Evolutionary conservation across 352 stramenopile genomes (phyloP).

Genomic region (Phytopythium mirpurense): DNA sequence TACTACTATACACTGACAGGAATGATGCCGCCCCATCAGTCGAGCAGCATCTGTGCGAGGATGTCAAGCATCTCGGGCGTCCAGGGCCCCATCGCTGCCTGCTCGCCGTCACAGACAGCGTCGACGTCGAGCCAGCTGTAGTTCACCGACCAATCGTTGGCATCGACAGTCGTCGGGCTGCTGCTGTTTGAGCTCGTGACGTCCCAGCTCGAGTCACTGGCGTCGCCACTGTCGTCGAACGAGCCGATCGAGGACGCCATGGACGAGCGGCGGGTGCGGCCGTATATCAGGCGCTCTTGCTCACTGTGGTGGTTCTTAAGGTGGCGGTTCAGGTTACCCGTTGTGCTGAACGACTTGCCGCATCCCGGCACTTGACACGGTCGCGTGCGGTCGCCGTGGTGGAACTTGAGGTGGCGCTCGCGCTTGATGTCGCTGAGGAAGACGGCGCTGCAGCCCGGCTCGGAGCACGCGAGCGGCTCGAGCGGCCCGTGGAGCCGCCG

Average conservation of each 20-base stretch:
- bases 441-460: slow-evolving; percentile 17
- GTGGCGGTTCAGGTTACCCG: slow-evolving; percentile 53
- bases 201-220: slow-evolving; percentile 3
- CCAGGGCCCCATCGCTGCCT: slow-evolving; percentile 15
- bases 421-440: slow-evolving; percentile 39
- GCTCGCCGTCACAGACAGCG: slow-evolving; percentile 7
- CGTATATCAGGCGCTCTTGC: slow-evolving; percentile 11
- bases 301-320: slow-evolving; percentile 24
- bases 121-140: slow-evolving; percentile 8
- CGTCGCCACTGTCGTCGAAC: neutral
- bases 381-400: slow-evolving; percentile 22
- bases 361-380: slow-evolving; percentile 22
- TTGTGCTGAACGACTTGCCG: slow-evolving; percentile 56
- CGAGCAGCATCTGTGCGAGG: slow-evolving; percentile 25
- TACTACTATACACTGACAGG: neutral
- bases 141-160: slow-evolving; percentile 1
- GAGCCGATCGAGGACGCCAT: neutral
- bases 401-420: slow-evolving; percentile 40
- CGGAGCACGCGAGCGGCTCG: slow-evolving; percentile 25
- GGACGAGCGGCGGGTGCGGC: neutral
- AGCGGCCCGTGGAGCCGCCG: slow-evolving; percentile 40
- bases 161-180: slow-evolving; percentile 16
- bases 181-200: slow-evolving; percentile 4
- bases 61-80: slow-evolving; percentile 30
- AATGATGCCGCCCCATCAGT: slow-evolving; percentile 8